Percentiles rank a stretch among this genome's conserved stretches.
Conservation (phyloP, 1,139 yeast genomes). For the Candida sp. region DNA sequence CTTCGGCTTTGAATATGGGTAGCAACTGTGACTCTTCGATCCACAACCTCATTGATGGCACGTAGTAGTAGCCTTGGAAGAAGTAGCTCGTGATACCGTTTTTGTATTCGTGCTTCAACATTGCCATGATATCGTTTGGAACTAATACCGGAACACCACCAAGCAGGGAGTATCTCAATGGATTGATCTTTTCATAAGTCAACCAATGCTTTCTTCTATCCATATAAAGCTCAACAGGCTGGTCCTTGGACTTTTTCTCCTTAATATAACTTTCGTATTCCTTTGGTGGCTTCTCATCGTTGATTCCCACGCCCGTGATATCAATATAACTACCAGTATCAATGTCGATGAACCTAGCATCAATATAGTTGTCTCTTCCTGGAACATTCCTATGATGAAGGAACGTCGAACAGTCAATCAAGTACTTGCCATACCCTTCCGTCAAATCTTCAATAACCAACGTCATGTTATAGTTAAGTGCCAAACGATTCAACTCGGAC, state of each 20-base stretch:
- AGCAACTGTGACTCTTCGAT: constrained; percentile 25
- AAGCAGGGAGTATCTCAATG: constrained; percentile 34
- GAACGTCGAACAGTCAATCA: constrained; percentile 36
- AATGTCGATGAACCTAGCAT: constrained; percentile 42
- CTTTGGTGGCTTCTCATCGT: constrained; percentile 31
- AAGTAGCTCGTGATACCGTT: constrained; percentile 28
- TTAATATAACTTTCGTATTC: constrained; percentile 26
- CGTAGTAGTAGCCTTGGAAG: constrained; percentile 32
- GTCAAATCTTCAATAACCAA: constrained; percentile 34
- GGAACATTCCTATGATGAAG: constrained; percentile 34
- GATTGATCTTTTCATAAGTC: constrained; percentile 32
- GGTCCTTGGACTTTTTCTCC: constrained; percentile 19
- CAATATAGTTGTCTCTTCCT: constrained; percentile 37
- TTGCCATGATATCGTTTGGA: constrained; percentile 37
- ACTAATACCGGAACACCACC: constrained; percentile 42
- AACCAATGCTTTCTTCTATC: constrained; percentile 43
- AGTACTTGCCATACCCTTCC: constrained; percentile 37
- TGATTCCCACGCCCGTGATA: constrained; percentile 40
- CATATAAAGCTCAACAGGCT: constrained; percentile 32
- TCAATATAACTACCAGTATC: constrained; percentile 43
- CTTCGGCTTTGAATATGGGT: constrained; percentile 13
- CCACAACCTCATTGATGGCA: constrained; percentile 37
- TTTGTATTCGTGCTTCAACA: constrained; percentile 35
- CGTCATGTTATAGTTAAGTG: constrained; percentile 40
- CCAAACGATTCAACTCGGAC: constrained; percentile 32